These are phyloP conservation scores for Neurospora pannonica DNA, from an alignment of 495 filamentous ascomycete genomes.

Conservation along the genomic window DNA sequence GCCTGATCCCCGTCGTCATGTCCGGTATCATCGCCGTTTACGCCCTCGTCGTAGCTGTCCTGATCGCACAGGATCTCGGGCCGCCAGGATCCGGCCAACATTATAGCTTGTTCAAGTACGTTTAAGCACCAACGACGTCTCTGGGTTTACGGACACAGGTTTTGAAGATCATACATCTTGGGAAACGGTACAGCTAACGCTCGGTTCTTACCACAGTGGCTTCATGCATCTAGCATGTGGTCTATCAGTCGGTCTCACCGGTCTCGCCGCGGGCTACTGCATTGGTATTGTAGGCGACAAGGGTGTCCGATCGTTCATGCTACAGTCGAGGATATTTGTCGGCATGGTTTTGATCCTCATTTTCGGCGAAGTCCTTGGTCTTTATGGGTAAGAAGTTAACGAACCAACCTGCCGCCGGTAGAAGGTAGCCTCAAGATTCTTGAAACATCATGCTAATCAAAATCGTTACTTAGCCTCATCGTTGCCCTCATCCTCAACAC, in stretches of 20 bases:
- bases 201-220: conserved; percentile 38
- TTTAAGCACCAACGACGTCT: conserved; percentile 2
- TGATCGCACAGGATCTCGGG: conserved; percentile 77
- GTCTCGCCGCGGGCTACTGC: conserved; percentile 91
- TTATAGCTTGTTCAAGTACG: conserved; percentile 79
- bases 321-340: conserved; percentile 89
- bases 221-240: conserved; percentile 91
- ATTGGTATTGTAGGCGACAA: conserved; percentile 94
- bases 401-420: background rate
- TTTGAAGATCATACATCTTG: background rate
- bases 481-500: conserved; percentile 45
- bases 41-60: conserved; percentile 87
- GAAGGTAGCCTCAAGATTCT: no score
- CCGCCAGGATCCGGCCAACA: conserved; percentile 47
- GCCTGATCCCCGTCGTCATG: conserved; percentile 95
- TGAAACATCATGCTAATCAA: conserved; percentile 8
- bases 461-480: conserved; percentile 25
- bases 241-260: conserved; percentile 83
- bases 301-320: conserved; percentile 90
- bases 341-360: conserved; percentile 98
- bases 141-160: background rate
- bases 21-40: conserved; percentile 99
- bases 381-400: conserved; percentile 68
- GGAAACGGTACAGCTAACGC: conserved; percentile 12
- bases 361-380: conserved; percentile 93